Percentiles rank a stretch among this genome's conserved stretches.
Evolutionary conservation across 1,284 basidiomycete genomes (phyloP).

Genomic region (Ganoderma multipileum): DNA sequence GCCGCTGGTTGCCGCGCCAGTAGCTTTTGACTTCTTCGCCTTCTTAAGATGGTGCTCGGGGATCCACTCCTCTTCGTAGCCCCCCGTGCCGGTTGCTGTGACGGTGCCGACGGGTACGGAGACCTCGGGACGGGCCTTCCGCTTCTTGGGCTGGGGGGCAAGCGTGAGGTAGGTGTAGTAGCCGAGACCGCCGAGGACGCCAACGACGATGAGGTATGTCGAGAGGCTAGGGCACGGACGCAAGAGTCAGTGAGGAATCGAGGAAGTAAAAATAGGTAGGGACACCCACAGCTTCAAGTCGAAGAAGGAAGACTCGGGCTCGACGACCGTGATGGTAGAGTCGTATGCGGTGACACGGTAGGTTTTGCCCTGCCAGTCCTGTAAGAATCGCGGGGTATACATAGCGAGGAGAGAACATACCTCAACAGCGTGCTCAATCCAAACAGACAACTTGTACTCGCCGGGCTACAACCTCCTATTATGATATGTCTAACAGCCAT

Average conservation of each 20-base stretch:
- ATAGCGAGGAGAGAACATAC: constrained; percentile 48
- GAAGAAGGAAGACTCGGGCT: constrained; percentile 80
- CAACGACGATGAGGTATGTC: constrained; percentile 79
- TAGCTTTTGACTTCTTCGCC: constrained; percentile 57
- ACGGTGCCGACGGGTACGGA: constrained; percentile 66
- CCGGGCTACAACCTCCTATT: constrained; percentile 58
- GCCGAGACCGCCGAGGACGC: constrained; percentile 66
- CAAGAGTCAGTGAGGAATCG: background rate
- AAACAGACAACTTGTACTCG: constrained; percentile 80
- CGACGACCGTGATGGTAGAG: constrained; percentile 82
- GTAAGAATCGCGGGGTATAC: background rate
- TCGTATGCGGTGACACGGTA: constrained; percentile 80
- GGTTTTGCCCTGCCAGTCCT: constrained; percentile 50
- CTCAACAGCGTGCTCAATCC: constrained; percentile 76
- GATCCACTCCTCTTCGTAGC: constrained; percentile 93
- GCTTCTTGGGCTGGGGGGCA: constrained; percentile 66
- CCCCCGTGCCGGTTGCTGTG: constrained; percentile 74
- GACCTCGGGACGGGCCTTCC: constrained; percentile 44
- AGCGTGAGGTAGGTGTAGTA: constrained; percentile 78
- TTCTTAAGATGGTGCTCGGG: constrained; percentile 87
- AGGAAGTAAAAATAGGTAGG: too few species aligned
- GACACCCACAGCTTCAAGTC: constrained; percentile 79
- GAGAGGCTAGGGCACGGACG: constrained; percentile 57
- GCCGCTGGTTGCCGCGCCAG: constrained; percentile 59
- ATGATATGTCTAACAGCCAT: background rate